Evolutionary conservation across 225 moss, liverwort and hornwort genomes (phyloP).

Genomic region (Sphagnum contortum): DNA sequence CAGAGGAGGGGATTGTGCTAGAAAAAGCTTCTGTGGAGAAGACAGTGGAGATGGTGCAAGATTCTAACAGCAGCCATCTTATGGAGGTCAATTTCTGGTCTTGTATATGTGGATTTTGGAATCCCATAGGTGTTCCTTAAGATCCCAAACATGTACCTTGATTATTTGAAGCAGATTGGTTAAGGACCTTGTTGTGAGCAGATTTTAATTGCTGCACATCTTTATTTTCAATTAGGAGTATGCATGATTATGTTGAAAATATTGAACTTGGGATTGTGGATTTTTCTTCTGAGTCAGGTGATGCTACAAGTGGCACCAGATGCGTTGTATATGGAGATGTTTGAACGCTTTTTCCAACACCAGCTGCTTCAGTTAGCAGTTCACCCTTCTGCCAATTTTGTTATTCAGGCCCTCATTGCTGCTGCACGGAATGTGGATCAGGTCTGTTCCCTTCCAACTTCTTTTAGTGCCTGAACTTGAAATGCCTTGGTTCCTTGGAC

Average conservation of each 20-base stretch:
- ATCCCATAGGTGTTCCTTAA: neutral
- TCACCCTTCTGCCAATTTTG: slow-evolving; percentile 83
- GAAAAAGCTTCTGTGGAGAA: slow-evolving; percentile 64
- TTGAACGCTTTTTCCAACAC: slow-evolving; percentile 80
- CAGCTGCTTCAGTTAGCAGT: slow-evolving; percentile 70
- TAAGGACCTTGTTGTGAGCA: neutral
- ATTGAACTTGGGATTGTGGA: neutral
- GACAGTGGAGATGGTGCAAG: slow-evolving; percentile 66
- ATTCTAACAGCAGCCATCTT: slow-evolving; percentile 85
- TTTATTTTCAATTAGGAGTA: too few relatives aligned
- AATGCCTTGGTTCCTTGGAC: neutral
- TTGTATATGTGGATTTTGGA: neutral
- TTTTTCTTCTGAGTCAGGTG: slow-evolving; percentile 33
- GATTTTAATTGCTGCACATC: too few relatives aligned
- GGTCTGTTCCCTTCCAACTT: slow-evolving; percentile 29
- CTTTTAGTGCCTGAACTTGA: neutral
- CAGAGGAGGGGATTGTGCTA: slow-evolving; percentile 51
- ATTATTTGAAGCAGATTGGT: too few relatives aligned
- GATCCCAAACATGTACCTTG: neutral
- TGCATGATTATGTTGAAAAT: too few relatives aligned
- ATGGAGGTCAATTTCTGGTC: slow-evolving; percentile 63
- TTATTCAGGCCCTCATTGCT: slow-evolving; percentile 81
- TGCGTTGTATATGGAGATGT: slow-evolving; percentile 71
- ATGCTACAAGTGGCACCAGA: slow-evolving; percentile 83
- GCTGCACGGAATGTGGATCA: slow-evolving; percentile 84